Evolutionary conservation across 2,329 filamentous ascomycete species (phyloP).

Genomic region (Hymenoscyphus occultus): DNA sequence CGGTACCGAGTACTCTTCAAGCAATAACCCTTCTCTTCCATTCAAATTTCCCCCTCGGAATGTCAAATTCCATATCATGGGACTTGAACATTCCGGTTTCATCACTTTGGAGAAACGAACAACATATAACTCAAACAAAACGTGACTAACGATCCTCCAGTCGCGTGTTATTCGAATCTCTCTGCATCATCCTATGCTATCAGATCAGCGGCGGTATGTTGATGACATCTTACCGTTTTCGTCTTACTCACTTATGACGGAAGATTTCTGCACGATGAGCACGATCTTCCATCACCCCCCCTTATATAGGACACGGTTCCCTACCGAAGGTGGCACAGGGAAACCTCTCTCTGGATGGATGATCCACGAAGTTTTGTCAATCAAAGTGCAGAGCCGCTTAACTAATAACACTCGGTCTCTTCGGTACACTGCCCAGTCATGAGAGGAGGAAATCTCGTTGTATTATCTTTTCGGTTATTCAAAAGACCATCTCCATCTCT

Average conservation of each 20-base stretch:
- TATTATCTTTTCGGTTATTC: neutral
- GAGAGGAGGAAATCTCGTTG: neutral
- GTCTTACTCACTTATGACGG: neutral
- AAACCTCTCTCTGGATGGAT: neutral
- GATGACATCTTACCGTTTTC: neutral
- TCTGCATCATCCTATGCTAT: neutral
- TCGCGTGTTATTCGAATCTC: neutral
- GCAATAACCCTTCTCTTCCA: neutral
- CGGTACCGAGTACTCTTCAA: neutral
- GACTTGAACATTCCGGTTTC: constrained; percentile 2
- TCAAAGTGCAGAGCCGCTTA: neutral
- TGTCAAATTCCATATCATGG: neutral
- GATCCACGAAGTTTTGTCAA: neutral
- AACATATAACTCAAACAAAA: neutral
- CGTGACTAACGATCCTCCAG: neutral
- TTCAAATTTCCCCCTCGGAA: neutral
- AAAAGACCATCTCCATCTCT: neutral
- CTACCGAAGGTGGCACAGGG: neutral
- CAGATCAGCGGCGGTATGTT: neutral
- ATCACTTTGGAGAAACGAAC: neutral
- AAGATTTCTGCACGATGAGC: neutral
- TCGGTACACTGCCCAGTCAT: neutral
- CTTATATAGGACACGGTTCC: neutral
- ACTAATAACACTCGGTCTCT: neutral
- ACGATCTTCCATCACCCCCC: neutral